These are phyloP conservation scores for Kodamaea fungicola DNA, from an alignment of 1,139 yeast genomes.

Conservation along the genomic window DNA sequence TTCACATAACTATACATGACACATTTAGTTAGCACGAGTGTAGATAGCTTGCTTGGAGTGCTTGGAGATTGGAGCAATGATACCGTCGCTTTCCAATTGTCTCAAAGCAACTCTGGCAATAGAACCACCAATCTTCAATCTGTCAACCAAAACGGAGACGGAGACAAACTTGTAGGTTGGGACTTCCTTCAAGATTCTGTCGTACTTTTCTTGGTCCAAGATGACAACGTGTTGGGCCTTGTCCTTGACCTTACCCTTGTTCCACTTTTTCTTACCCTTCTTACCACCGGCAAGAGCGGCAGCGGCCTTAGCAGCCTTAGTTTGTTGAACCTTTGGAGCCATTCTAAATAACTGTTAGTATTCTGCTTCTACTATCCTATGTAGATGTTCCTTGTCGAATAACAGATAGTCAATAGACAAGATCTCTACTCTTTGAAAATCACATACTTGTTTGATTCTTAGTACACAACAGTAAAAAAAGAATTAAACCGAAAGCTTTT, in stretches of 20 bases:
- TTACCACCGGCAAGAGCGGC: conserved; percentile 99
- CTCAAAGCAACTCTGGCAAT: conserved; percentile 96
- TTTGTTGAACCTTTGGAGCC: conserved; percentile 99
- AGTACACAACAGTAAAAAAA: conserved; percentile 8
- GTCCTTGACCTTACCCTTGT: conserved; percentile 99
- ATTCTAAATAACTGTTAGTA: conserved; percentile 52
- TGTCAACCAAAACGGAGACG: conserved; percentile 96
- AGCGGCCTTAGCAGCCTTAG: conserved; percentile 99
- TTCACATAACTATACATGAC: conserved; percentile 6
- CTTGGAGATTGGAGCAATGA: conserved; percentile 89
- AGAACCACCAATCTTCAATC: conserved; percentile 99
- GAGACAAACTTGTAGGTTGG: conserved; percentile 99
- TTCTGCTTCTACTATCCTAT: not conserved
- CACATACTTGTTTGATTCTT: conserved; percentile 19
- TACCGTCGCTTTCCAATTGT: conserved; percentile 94
- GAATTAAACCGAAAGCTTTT: conserved; percentile 8
- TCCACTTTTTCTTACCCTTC: conserved; percentile 99
- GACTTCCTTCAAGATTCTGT: conserved; percentile 98
- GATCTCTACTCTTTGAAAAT: not conserved
- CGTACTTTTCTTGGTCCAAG: conserved; percentile 97
- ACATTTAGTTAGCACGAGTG: conserved; percentile 42
- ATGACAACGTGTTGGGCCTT: conserved; percentile 98
- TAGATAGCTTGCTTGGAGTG: conserved; percentile 98
- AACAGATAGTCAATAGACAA: not conserved
- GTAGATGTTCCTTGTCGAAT: too few relatives aligned